phyloP scores from a whole-genome alignment of 768 basidiomycete species.

The Auriscalpium orientale region DNA sequence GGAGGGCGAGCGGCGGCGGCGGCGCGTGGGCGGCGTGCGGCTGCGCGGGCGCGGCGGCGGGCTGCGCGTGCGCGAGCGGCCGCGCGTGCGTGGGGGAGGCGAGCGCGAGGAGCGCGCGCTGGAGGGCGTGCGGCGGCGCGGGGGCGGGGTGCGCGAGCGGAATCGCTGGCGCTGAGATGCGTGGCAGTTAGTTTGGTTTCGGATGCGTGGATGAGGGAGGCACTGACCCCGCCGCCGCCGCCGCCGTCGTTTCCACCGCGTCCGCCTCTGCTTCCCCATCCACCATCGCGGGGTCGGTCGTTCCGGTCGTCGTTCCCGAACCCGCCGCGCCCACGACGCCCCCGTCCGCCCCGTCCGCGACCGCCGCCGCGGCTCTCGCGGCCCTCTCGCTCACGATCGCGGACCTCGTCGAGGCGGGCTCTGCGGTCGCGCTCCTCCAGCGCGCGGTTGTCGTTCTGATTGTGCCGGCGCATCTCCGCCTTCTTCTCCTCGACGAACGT shows the following conservation, averaged over 20 bases:
- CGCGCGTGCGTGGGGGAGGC: conserved; percentile 13
- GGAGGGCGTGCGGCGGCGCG: conserved; percentile 24
- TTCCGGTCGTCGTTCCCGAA: conserved; percentile 41
- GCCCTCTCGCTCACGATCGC: conserved; percentile 49
- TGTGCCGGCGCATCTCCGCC: conserved; percentile 72
- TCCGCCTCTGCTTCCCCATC: conserved; percentile 62
- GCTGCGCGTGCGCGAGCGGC: neutral
- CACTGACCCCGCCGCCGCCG: neutral
- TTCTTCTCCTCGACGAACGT: conserved; percentile 92
- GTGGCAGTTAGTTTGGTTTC: conserved; percentile 14
- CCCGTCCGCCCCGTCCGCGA: conserved; percentile 51
- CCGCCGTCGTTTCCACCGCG: conserved; percentile 36
- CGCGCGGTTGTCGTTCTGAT: conserved; percentile 53
- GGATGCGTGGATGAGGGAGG: too few relatives aligned
- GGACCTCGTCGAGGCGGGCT: conserved; percentile 58
- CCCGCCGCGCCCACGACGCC: conserved; percentile 39
- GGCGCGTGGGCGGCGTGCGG: conserved; percentile 18
- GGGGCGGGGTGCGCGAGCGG: conserved; percentile 34
- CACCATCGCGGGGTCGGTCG: conserved; percentile 44
- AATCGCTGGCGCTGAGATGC: conserved; percentile 38
- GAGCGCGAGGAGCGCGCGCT: conserved; percentile 24
- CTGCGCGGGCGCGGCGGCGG: conserved; percentile 2
- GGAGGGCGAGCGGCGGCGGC: conserved; percentile 39
- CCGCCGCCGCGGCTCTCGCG: conserved; percentile 41
- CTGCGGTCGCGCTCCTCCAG: conserved; percentile 69